Conservation (phyloP, 805 yeast genomes). For the Ogataea pignaliae region DNA sequence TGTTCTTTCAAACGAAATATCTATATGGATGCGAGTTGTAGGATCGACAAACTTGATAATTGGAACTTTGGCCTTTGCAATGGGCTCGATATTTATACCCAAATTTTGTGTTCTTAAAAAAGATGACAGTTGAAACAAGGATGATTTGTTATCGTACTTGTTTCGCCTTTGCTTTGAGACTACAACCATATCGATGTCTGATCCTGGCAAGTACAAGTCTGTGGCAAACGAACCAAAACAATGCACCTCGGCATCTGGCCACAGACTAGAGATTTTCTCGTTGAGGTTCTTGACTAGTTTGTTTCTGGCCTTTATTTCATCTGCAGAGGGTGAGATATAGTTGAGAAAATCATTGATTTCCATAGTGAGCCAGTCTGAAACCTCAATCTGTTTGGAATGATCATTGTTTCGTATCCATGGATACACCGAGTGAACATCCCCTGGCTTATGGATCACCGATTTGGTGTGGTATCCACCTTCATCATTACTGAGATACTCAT, state of each 20-base stretch:
- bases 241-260: conserved; percentile 77
- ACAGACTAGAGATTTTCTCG: conserved; percentile 44
- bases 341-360: conserved; percentile 83
- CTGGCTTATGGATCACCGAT: conserved; percentile 22
- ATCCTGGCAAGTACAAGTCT: conserved; percentile 87
- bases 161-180: conserved; percentile 48
- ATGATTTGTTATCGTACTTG: conserved; percentile 56
- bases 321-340: conserved; percentile 78
- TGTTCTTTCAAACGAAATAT: conserved; percentile 81
- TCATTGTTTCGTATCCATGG: conserved; percentile 83
- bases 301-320: conserved; percentile 67
- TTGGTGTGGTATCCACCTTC: conserved; percentile 29
- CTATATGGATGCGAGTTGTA: conserved; percentile 66
- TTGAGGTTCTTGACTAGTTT: conserved; percentile 58
- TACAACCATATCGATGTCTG: conserved; percentile 93
- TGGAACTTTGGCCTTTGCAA: conserved; percentile 89
- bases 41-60: conserved; percentile 87
- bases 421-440: conserved; percentile 33
- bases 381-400: conserved; percentile 69
- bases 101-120: conserved; percentile 55
- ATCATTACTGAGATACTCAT: conserved; percentile 44
- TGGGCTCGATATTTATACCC: conserved; percentile 75
- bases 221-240: conserved; percentile 96
- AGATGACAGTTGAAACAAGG: conserved; percentile 69
- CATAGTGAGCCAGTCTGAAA: conserved; percentile 80